These are phyloP conservation scores for Flammula alnicola DNA, from an alignment of 1,284 basidiomycete species.

Conservation along the genomic window DNA sequence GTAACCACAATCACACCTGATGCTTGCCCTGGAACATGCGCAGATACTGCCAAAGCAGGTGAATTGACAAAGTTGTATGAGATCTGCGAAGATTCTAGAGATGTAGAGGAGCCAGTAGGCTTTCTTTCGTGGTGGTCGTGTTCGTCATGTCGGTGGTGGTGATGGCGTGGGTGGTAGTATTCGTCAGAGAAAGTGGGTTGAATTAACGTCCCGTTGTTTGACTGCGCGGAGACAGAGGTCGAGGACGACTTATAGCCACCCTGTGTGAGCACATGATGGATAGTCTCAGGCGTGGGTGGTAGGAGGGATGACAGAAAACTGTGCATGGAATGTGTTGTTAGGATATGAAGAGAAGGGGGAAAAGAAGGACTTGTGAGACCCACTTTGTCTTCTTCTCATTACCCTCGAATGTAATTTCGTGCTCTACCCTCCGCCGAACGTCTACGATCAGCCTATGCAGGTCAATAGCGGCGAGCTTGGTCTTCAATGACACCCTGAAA, in stretches of 20 bases:
- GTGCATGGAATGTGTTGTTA: slow-evolving; percentile 37
- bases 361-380: slow-evolving; percentile 29
- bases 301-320: slow-evolving; percentile 80
- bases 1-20: slow-evolving; percentile 1
- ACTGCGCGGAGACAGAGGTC: slow-evolving; percentile 6
- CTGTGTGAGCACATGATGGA: slow-evolving; percentile 69
- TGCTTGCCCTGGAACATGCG: slow-evolving; percentile 3
- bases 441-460: slow-evolving; percentile 70
- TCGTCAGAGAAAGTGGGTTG: too few relatives aligned
- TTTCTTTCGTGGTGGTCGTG: slow-evolving; percentile 8
- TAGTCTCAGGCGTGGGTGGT: slow-evolving; percentile 70
- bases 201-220: slow-evolving; percentile 1
- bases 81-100: slow-evolving; percentile 34
- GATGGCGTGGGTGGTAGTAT: neutral
- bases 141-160: neutral
- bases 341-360: slow-evolving; percentile 41
- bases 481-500: slow-evolving; percentile 77
- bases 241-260: slow-evolving; percentile 51
- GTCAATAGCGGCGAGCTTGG: slow-evolving; percentile 70
- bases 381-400: slow-evolving; percentile 62
- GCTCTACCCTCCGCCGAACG: slow-evolving; percentile 75
- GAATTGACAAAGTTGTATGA: slow-evolving; percentile 32
- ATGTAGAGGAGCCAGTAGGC: slow-evolving; percentile 20
- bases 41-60: slow-evolving; percentile 23
- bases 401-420: slow-evolving; percentile 68